Evolutionary conservation across 371 early-diverging fungal genomes (phyloP).

Genomic region (Actinomucor elegans): DNA sequence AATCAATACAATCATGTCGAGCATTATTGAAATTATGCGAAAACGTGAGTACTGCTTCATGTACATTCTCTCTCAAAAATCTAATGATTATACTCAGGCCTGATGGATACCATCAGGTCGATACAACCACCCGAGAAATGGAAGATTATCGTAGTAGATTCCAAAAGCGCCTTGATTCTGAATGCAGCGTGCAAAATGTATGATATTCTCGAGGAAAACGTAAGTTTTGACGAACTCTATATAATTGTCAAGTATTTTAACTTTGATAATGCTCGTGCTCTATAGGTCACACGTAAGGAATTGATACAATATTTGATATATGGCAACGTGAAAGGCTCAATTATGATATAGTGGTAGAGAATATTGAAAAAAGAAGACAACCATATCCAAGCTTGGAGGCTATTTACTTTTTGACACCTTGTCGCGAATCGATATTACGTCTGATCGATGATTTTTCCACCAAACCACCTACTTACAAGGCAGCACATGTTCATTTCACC

Average conservation of each 20-base stretch:
- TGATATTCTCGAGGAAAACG: conserved; percentile 94
- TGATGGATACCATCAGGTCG: conserved; percentile 69
- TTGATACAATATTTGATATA: too few species aligned
- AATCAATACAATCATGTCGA: conserved; percentile 13
- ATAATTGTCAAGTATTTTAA: too few species aligned
- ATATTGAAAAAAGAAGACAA: conserved; percentile 77
- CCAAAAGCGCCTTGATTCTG: conserved; percentile 76
- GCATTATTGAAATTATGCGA: conserved; percentile 33
- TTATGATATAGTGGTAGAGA: conserved; percentile 64
- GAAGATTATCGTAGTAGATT: conserved; percentile 95
- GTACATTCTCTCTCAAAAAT: background rate
- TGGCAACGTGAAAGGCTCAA: too few species aligned
- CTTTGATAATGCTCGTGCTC: background rate
- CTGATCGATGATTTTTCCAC: conserved; percentile 81
- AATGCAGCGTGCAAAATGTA: conserved; percentile 87
- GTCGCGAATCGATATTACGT: conserved; percentile 71
- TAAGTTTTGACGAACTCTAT: conserved; percentile 63
- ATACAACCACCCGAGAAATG: conserved; percentile 69
- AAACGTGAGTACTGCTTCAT: conserved; percentile 23
- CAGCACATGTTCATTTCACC: conserved; percentile 82
- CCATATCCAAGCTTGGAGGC: conserved; percentile 86
- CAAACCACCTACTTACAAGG: conserved; percentile 66
- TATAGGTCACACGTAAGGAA: conserved; percentile 35
- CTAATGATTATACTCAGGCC: conserved; percentile 53
- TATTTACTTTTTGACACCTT: conserved; percentile 91